Evolutionary conservation across 108 stramenopile species (phyloP).

Genomic region (Epipyxis sp.): DNA sequence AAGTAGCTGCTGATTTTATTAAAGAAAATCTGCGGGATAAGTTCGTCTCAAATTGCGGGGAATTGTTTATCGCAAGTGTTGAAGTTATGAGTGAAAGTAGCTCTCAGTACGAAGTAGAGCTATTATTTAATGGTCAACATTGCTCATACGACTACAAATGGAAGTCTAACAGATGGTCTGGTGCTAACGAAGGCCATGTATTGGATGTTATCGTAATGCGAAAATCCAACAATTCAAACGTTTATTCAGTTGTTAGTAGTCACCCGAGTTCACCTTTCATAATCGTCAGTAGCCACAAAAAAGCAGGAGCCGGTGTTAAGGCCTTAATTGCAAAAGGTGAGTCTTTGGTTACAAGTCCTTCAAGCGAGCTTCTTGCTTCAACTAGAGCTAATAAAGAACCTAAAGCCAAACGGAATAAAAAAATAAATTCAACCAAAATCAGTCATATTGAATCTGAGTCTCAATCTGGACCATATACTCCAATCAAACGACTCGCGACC

Average conservation of each 20-base stretch:
- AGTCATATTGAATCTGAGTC: no score
- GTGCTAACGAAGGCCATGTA: neutral
- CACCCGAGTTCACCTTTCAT: neutral
- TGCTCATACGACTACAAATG: neutral
- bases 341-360: no score
- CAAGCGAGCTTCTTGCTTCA: no score
- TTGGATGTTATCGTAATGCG: neutral
- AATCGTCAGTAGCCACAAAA: constrained; percentile 6
- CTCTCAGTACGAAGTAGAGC: neutral
- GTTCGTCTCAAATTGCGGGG: neutral
- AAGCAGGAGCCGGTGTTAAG: no score
- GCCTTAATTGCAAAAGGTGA: no score
- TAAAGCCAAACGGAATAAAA: no score
- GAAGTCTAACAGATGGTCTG: constrained; percentile 17
- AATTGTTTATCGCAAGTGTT: constrained; percentile 1
- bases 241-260: neutral
- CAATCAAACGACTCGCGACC: no score
- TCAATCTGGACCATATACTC: no score
- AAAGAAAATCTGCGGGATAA: neutral
- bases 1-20: neutral
- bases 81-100: neutral
- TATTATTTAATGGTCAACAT: constrained; percentile 6
- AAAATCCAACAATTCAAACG: neutral
- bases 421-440: no score
- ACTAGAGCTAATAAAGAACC: no score